phyloP scores from a whole-genome alignment of 805 yeast genomes.

The Wickerhamiella allomyrinae region DNA sequence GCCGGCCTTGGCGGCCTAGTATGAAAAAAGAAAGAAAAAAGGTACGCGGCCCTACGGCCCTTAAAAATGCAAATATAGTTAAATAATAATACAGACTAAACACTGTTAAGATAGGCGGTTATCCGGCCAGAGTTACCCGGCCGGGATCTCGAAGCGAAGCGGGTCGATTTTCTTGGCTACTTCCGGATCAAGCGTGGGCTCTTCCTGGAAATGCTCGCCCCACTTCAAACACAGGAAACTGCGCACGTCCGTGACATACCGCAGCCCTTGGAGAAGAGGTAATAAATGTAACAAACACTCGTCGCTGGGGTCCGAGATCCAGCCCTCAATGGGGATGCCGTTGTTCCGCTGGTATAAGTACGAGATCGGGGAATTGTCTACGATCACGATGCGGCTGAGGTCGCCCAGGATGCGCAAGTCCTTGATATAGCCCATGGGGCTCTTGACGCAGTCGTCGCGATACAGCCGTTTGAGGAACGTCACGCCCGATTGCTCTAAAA shows the following conservation, averaged over 20 bases:
- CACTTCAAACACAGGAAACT: constrained; percentile 55
- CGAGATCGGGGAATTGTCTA: constrained; percentile 89
- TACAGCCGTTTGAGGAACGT: constrained; percentile 49
- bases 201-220: constrained; percentile 37
- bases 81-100: no score
- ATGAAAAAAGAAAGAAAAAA: no score
- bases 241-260: constrained; percentile 76
- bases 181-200: neutral
- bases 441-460: constrained; percentile 58
- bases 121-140: no score
- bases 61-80: no score
- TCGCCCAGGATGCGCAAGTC: constrained; percentile 46
- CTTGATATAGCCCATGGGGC: constrained; percentile 69
- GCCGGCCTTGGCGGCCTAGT: no score
- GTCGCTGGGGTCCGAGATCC: constrained; percentile 95
- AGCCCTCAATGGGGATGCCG: constrained; percentile 89
- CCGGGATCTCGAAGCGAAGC: no score
- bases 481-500: constrained; percentile 54
- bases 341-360: constrained; percentile 73
- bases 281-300: constrained; percentile 64
- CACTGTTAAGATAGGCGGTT: no score
- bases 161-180: no score
- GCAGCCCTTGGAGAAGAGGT: constrained; percentile 63
- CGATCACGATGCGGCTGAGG: constrained; percentile 53
- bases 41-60: no score